Percentiles rank a stretch among this genome's conserved stretches.
These are phyloP conservation scores for Elongisporangium undulatum DNA, from an alignment of 352 stramenopile genomes.

Conservation along the genomic window DNA sequence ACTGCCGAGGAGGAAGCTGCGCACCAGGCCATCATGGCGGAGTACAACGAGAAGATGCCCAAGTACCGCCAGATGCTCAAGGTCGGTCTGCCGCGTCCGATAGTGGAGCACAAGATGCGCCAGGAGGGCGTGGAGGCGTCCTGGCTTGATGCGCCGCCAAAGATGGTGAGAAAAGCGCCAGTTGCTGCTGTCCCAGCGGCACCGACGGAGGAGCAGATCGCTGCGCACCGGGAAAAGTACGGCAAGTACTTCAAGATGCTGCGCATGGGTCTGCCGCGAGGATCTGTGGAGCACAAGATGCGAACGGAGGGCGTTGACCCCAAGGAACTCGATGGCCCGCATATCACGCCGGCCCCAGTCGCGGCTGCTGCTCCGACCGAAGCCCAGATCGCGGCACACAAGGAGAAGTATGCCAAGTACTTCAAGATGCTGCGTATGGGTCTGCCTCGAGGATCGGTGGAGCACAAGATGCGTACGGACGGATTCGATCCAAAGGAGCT, in stretches of 20 bases:
- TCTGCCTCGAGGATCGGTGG: constrained; percentile 60
- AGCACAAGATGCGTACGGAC: constrained; percentile 83
- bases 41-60: constrained; percentile 61
- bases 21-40: constrained; percentile 46
- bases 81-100: constrained; percentile 52
- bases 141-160: constrained; percentile 62
- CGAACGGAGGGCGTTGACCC: constrained; percentile 64
- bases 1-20: constrained; percentile 32
- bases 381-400: constrained; percentile 48
- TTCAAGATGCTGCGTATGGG: constrained; percentile 83
- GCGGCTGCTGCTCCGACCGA: constrained; percentile 23
- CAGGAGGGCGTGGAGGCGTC: constrained; percentile 64
- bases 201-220: constrained; percentile 45
- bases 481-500: constrained; percentile 64
- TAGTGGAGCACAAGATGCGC: constrained; percentile 84
- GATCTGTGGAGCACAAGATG: constrained; percentile 87
- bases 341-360: constrained; percentile 8
- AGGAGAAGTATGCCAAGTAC: constrained; percentile 78
- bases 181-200: constrained; percentile 13
- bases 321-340: constrained; percentile 58
- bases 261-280: constrained; percentile 61
- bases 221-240: constrained; percentile 64
- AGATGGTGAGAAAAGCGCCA: constrained; percentile 16
- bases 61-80: constrained; percentile 83
- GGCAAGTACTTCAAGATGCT: constrained; percentile 86